Conservation (phyloP, 2,329 filamentous ascomycete species). For the Epichloe amarillans region DNA sequence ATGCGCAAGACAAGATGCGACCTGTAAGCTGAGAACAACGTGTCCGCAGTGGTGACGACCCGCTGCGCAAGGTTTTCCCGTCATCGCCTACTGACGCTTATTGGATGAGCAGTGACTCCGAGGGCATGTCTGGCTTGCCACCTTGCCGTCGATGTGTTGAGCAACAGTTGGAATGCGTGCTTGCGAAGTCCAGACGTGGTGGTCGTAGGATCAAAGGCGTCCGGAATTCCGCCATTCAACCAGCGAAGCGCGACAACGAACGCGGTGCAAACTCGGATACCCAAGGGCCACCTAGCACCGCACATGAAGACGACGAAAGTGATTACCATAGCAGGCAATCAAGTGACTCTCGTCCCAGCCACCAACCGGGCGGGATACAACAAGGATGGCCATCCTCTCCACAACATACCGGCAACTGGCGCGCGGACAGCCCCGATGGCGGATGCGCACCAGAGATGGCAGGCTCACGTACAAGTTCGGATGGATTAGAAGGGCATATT, state of each 20-base stretch:
- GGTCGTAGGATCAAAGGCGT: constrained; percentile 21
- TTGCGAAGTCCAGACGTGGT: constrained; percentile 26
- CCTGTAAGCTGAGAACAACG: constrained; percentile 13
- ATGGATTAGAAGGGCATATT: constrained; percentile 25
- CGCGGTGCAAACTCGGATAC: background rate
- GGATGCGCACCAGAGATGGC: constrained; percentile 6
- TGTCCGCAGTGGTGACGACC: background rate
- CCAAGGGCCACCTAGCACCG: background rate
- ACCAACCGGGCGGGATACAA: background rate
- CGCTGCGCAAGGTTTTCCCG: background rate
- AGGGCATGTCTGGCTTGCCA: constrained; percentile 20
- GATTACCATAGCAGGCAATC: constrained; percentile 3
- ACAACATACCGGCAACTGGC: constrained; percentile 8
- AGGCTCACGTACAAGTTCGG: constrained; percentile 6
- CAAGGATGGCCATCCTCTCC: constrained; percentile 9
- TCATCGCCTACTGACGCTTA: constrained; percentile 6
- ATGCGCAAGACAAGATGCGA: constrained; percentile 20
- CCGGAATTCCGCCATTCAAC: constrained; percentile 5
- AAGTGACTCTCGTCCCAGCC: background rate
- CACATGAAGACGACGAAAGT: constrained; percentile 5
- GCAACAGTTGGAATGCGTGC: constrained; percentile 24
- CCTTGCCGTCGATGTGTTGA: constrained; percentile 26
- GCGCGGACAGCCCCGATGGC: constrained; percentile 5
- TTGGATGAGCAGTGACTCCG: constrained; percentile 14
- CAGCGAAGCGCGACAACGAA: background rate